Evolutionary conservation across 2,329 filamentous ascomycete species (phyloP).

Genomic region (Talaromyces sp.): DNA sequence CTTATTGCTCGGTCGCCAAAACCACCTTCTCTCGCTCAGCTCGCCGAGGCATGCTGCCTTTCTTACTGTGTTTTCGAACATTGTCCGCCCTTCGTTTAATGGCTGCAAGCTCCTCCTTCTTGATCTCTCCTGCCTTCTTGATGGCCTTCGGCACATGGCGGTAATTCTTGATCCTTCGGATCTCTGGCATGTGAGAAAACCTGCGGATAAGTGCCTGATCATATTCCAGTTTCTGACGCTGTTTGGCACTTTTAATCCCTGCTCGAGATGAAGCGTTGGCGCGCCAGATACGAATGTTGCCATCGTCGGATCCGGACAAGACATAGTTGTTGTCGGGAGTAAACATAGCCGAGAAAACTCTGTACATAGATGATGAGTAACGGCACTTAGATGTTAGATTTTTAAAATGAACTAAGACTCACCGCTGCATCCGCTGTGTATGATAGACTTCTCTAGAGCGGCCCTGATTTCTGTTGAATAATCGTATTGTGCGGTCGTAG

Average conservation of each 20-base stretch:
- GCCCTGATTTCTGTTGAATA: conserved; percentile 75
- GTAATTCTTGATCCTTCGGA: conserved; percentile 83
- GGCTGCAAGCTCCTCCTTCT: conserved; percentile 76
- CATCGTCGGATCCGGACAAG: conserved; percentile 86
- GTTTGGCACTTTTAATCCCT: conserved; percentile 77
- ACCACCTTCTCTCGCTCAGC: conserved; percentile 92
- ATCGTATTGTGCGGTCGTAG: conserved; percentile 79
- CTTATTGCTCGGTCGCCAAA: conserved; percentile 59
- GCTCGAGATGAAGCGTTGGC: conserved; percentile 76
- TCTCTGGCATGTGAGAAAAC: conserved; percentile 94
- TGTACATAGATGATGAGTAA: conserved; percentile 20
- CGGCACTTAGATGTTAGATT: not conserved
- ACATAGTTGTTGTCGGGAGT: conserved; percentile 87
- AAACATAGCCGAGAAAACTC: conserved; percentile 79
- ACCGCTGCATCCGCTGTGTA: conserved; percentile 90
- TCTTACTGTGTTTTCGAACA: conserved; percentile 82
- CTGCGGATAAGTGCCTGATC: conserved; percentile 76
- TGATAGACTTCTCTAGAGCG: conserved; percentile 93
- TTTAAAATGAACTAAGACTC: conserved; percentile 19
- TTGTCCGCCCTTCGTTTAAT: conserved; percentile 94
- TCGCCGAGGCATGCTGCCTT: conserved; percentile 67
- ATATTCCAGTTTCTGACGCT: conserved; percentile 87
- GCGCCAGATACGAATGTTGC: conserved; percentile 85
- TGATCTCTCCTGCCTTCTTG: conserved; percentile 95
- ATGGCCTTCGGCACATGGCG: conserved; percentile 86